Conservation (phyloP, 257 asterid genomes). For the Capsicum rhomboideum region DNA sequence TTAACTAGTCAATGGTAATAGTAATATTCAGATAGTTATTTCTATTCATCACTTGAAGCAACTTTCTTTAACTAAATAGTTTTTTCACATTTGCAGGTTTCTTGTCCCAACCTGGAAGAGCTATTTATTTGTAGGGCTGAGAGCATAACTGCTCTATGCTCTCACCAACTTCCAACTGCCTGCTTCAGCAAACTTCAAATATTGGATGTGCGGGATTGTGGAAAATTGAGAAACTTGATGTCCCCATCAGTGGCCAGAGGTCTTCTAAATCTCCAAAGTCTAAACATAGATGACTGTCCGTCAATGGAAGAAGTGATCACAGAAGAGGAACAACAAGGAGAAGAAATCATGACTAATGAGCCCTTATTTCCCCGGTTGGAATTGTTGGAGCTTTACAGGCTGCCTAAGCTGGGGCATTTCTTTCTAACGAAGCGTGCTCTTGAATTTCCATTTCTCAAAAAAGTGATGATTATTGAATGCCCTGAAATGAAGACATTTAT, state of each 20-base stretch:
- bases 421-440: neutral
- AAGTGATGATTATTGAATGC: fast-evolving
- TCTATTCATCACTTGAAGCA: too few relatives aligned
- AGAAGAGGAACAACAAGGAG: neutral
- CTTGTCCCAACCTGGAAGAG: neutral
- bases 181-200: neutral
- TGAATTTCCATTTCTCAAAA: neutral
- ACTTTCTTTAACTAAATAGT: too few relatives aligned
- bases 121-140: fast-evolving
- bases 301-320: neutral
- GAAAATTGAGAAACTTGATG: neutral
- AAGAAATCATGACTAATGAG: neutral
- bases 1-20: too few relatives aligned
- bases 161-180: neutral
- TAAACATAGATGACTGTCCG: fast-evolving
- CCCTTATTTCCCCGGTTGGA: neutral
- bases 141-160: neutral
- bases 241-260: neutral
- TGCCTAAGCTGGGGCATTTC: neutral
- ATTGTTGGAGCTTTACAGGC: fast-evolving
- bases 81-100: too few relatives aligned
- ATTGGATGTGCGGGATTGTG: fast-evolving
- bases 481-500: neutral
- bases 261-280: fast-evolving
- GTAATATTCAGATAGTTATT: too few relatives aligned